Base-by-base conservation (phyloP, 768 basidiomycete genomes). In the Agrocybe praecox region DNA sequence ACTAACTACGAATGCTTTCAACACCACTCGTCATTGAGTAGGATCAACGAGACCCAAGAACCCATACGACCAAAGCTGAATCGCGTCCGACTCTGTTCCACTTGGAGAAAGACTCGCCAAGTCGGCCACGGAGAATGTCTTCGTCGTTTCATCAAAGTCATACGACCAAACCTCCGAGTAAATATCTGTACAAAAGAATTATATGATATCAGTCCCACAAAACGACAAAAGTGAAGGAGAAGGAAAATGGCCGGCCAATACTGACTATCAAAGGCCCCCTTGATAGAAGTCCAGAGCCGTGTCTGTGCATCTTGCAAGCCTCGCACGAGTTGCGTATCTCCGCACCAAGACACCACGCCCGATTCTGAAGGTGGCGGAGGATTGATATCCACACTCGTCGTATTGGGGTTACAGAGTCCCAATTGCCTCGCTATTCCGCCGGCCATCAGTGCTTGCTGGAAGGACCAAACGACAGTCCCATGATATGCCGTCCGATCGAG, bases 381-480 rank as follows among this genome's bases (percentile, higher is more conserved):
- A 49, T 64, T 66, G 42, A 64, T 58, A 48, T 69, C 67, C 17
- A 67, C 63, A 44, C 49, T 62, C 12, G 64, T 69, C 24, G 65
- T 58, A 46, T 62, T 62, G 17, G 67, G 64, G 12, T 53, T 53
- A 58, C 75, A 75, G 42, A 76, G 68, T 18, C 65, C 62, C 10
- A 78, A 63, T 59, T 78, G 76, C 32, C 69, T 67, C 10, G 73
- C 72, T 18, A 79, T 61, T 9, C 78, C 78, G 9, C 69, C 71
- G 6, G 78, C 77, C 77, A 80, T 79, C 23, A 79, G 58, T 19
- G 70, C 77, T 64, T 78, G 75, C 62, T 78, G 77, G 70, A 75
- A 80, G 5, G 71, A 71, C 72, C 74, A 76, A 14, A 71, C 59
- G 21, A 74, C 73, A 21, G 70, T 73, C 18, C 72, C 73, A 62